These are phyloP conservation scores for Xylaria cubensis DNA, from an alignment of 495 filamentous ascomycete species.

Conservation along the genomic window DNA sequence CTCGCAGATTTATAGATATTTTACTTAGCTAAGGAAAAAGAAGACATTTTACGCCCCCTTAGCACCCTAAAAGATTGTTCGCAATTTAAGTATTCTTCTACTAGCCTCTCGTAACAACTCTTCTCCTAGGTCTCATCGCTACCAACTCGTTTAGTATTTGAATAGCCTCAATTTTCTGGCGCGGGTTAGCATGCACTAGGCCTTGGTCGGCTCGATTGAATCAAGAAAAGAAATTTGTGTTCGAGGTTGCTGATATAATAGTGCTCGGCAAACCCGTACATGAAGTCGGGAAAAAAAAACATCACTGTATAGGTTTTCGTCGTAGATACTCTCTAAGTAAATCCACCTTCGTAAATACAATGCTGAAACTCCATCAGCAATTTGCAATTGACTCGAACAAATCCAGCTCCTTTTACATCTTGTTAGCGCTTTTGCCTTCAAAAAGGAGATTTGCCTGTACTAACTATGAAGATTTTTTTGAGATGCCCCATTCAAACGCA, in stretches of 20 bases:
- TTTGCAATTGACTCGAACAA: neutral
- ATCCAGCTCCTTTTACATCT: neutral
- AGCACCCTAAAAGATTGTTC: no score
- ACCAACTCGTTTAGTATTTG: neutral
- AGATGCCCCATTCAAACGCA: neutral
- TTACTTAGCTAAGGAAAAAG: no score
- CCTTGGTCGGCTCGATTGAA: neutral
- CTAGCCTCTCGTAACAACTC: no score
- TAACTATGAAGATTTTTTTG: neutral
- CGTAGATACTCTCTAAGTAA: neutral
- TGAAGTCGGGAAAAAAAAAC: neutral
- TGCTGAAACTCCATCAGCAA: neutral
- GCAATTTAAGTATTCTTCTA: no score
- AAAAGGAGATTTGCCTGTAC: neutral
- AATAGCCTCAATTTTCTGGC: neutral
- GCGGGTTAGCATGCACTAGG: neutral
- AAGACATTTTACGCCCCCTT: no score
- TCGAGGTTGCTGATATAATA: neutral
- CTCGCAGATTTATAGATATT: no score
- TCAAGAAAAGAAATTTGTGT: neutral
- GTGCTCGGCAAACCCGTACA: no score
- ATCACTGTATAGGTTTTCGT: neutral
- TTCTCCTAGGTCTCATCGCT: no score
- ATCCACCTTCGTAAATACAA: conserved; percentile 12
- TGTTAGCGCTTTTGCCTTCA: neutral